These are phyloP conservation scores for Plantago rigida DNA, from an alignment of 305 asterid species.

Conservation along the genomic window DNA sequence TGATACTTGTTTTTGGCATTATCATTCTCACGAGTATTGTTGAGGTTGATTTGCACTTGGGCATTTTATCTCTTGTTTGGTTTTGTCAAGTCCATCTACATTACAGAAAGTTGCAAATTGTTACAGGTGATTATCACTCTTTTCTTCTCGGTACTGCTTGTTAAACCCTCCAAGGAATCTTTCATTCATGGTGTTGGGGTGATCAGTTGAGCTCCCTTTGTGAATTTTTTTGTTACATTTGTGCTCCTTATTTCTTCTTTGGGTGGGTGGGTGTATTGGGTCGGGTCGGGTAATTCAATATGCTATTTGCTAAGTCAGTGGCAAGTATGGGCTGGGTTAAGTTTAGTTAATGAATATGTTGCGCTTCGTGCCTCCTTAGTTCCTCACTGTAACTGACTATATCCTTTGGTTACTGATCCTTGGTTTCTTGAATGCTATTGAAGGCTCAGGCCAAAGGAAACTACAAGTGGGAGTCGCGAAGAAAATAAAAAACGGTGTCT, in stretches of 20 bases:
- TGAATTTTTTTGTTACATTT: no score
- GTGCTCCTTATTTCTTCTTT: no score
- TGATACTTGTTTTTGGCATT: no score
- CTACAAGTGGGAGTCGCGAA: slow-evolving; percentile 75
- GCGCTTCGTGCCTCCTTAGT: slow-evolving; percentile 7
- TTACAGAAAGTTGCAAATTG: neutral
- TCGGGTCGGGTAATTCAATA: no score
- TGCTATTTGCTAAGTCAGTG: neutral
- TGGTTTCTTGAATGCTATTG: slow-evolving; percentile 24
- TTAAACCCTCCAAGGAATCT: no score
- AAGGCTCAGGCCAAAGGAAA: slow-evolving; percentile 59
- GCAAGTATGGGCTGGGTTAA: neutral
- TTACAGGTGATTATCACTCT: no score
- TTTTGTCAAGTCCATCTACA: neutral
- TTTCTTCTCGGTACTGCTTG: no score
- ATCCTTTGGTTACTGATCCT: slow-evolving; percentile 18
- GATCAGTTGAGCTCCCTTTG: no score
- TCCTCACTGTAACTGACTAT: slow-evolving; percentile 10
- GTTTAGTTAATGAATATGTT: neutral
- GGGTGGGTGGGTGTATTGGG: no score
- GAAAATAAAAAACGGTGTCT: slow-evolving; percentile 91
- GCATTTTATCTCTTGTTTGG: neutral
- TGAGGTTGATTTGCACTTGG: no score
- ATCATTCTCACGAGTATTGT: no score
- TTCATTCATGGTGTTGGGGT: no score